Conservation (phyloP, 148 eudicot genomes). For the Beta vulgaris region DNA sequence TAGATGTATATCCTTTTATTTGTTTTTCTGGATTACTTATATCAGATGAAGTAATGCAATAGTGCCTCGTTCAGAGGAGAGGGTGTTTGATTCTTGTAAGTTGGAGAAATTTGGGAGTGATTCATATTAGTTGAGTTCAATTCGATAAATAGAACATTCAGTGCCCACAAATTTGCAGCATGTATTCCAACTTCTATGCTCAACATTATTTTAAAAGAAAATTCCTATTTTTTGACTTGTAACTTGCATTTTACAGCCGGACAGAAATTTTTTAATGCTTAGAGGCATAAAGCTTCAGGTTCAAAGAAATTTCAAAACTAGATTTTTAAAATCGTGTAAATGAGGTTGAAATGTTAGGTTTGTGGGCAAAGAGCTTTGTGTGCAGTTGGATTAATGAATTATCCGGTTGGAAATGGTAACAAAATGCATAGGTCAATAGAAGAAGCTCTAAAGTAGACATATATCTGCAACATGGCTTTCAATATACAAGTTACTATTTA, state of each 20-base stretch:
- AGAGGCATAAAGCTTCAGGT: background rate
- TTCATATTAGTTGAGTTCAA: background rate
- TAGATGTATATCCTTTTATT: background rate
- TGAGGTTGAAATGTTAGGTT: background rate
- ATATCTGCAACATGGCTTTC: background rate
- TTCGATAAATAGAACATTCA: background rate
- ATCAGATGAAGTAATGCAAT: background rate
- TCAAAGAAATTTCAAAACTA: background rate
- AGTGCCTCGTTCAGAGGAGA: background rate
- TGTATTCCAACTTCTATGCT: background rate
- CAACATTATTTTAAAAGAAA: no score
- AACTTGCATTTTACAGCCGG: background rate
- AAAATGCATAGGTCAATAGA: no score
- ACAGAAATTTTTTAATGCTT: background rate
- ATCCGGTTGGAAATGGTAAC: no score
- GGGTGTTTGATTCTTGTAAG: background rate
- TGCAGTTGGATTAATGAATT: no score
- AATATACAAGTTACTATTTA: background rate
- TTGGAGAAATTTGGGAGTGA: background rate
- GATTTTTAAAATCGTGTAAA: background rate
- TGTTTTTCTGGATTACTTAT: no score
- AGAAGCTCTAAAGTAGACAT: no score
- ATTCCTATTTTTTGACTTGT: no score
- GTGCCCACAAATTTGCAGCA: background rate
- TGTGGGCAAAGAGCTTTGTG: background rate